Base-by-base conservation (phyloP, 345 rosid genomes). In the Gossypium rotundifolium region DNA sequence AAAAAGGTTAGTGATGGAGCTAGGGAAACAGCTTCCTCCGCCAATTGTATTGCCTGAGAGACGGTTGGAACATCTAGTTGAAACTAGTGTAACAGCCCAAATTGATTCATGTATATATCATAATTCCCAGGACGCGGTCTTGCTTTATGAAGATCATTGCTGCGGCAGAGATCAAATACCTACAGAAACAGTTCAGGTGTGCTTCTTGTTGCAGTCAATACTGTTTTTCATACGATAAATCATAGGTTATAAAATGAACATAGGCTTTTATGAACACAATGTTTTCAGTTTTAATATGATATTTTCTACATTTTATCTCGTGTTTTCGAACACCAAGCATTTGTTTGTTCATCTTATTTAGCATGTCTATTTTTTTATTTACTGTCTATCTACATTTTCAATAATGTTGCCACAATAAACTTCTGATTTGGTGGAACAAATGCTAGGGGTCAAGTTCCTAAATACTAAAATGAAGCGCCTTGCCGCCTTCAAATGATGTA, bases 151-250 rank as follows among this genome's bases (percentile, higher is more conserved):
- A 85, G 97, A 92, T 79, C 95, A 92, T 76, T 80, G 81, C 62
- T 94, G 97, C 55, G 78, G 85, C 40, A 87, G 89, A 82, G 88
- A 90, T 76, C 92, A 88, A 79, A 83, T 92, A 57, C 98, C 98
- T n/a, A 87, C 88, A 5, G 88, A 88, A 87, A 92, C 96, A 3
- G 70, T 84, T 62, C 96, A 92, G 96, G 98, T 92, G 71, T 74
- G 79, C 33, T 60, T 79, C 67, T 78, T 84, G 61, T 65, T 76
- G 33, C 29, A 51, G 58, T 71, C 67, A 2, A 57, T 68, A 59
- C 72, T 45, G 11, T 70, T 25, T n/a, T 65, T 13, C 40, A 11
- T 25, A 49, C 53, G 11, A 27, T 79, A 46, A n/a, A 11, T 45
- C 44, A 42, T 45, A 27, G 17, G 17, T 40, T 17, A 11, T 45